Percentiles rank a stretch among this genome's conserved stretches.
Evolutionary conservation across 305 asterid genomes (phyloP).

Genomic region (Fraxinus floribunda): DNA sequence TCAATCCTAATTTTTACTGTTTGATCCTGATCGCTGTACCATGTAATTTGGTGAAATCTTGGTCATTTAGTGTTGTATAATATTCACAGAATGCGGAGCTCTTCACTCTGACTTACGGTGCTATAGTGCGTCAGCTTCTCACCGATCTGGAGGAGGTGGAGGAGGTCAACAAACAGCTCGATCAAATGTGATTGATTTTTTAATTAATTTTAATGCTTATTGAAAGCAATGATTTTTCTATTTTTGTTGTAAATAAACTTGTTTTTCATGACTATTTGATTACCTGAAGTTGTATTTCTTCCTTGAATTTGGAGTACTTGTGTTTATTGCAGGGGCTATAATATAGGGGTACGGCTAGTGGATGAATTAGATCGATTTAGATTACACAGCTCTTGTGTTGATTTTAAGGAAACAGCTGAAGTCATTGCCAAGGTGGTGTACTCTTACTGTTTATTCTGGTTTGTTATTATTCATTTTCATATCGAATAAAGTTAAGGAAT

Average conservation of each 20-base stretch:
- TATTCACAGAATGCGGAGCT: conserved; percentile 75
- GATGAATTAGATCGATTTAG: conserved; percentile 92
- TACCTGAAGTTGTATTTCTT: not conserved
- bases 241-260: not conserved
- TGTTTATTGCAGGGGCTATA: conserved; percentile 70
- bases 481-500: not conserved
- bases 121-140: conserved; percentile 87
- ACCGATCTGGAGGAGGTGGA: conserved; percentile 99
- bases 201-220: not conserved
- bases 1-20: not conserved
- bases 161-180: conserved; percentile 96
- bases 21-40: not conserved
- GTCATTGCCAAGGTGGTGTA: conserved; percentile 81
- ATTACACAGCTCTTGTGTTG: conserved; percentile 84
- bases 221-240: conserved; percentile 1
- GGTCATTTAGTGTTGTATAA: not conserved
- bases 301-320: not conserved
- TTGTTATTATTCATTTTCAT: not conserved
- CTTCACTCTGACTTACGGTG: conserved; percentile 90
- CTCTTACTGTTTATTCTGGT: conserved; percentile 9
- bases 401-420: conserved; percentile 95
- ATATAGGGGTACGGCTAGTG: conserved; percentile 82
- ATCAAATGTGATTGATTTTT: conserved; percentile 59
- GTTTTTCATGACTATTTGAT: not conserved
- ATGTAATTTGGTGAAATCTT: not conserved